Evolutionary conservation across 2,329 filamentous ascomycete genomes (phyloP), one percentile per base, ranked within the genome.

Genomic region (Pestalotiopsis sp.): DNA sequence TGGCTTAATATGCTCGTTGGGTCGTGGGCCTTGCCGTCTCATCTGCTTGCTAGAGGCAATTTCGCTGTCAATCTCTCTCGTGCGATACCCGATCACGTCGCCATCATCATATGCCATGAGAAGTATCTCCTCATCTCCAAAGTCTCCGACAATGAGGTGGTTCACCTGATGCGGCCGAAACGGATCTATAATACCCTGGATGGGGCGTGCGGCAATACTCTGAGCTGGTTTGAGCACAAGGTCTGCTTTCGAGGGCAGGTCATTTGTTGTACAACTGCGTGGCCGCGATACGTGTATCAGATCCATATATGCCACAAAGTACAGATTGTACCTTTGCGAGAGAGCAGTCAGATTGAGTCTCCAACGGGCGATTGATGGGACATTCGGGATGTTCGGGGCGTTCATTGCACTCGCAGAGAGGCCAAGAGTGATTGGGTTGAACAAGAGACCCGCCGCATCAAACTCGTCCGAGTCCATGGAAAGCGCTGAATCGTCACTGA

Each of bases 101-200:
- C 93, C 93, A 69, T 94, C 91, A 72, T 95, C 93, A 68, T 88
- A 93, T 44, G 84, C 86, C 57, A 90, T 80, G 3, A 93, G 77
- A 4, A 95, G 72, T 38, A 94, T 86, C 77, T 96, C 93, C 64
- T 91, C 82, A 6, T 84, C 80, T 0, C 93, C 93, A 13, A 95
- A 79, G 60, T 91, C 86, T 17, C 91, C 91, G 30, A 92, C 84
- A 11, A 91, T 82, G 17, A 94, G 80, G 70, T 91, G 87, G 73
- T 94, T 95, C 62, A 92, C 84, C 38, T 85, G 83, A 75, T 94
- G 91, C 1, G 86, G 84, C 7, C 80, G 79, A 0, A 65, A 30
- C 0, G 68, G 69, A 67, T 90, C 85, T 38, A 93, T 81, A 67
- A 84, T 83, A 5, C 90, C 91, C 6, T 77, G 75, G 1, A 86